Conservation (phyloP, 805 yeast species). For the Metschnikowia peoriensis region DNA sequence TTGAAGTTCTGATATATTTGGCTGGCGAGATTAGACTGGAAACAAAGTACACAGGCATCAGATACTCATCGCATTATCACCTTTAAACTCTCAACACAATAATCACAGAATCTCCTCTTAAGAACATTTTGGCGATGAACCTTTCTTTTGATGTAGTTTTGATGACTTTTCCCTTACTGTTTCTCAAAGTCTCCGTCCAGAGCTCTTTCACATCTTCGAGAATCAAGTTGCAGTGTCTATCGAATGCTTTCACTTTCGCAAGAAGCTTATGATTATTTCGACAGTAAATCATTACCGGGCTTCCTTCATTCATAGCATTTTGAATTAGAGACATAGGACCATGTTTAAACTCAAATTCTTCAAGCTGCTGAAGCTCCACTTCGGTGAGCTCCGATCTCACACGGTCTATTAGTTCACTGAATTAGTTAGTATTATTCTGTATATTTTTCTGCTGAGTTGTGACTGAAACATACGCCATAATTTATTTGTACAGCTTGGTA, state of each 20-base stretch:
- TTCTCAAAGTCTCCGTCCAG: conserved; percentile 65
- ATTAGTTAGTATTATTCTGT: conserved; percentile 25
- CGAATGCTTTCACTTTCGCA: conserved; percentile 91
- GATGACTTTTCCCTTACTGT: conserved; percentile 67
- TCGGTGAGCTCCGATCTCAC: conserved; percentile 80
- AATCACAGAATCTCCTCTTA: conserved; percentile 94
- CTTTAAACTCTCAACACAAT: conserved; percentile 57
- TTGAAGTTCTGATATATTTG: too few species aligned
- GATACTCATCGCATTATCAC: neutral
- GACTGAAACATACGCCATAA: conserved; percentile 20
- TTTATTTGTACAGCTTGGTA: neutral
- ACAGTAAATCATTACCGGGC: conserved; percentile 82
- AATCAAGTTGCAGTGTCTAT: conserved; percentile 92
- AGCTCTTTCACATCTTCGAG: conserved; percentile 88
- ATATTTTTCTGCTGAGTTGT: neutral
- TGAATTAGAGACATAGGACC: conserved; percentile 93
- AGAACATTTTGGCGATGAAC: conserved; percentile 83
- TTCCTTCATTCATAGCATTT: conserved; percentile 69
- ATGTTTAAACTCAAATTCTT: conserved; percentile 82
- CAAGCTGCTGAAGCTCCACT: conserved; percentile 74
- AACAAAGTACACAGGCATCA: neutral
- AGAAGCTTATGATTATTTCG: conserved; percentile 91
- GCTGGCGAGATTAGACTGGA: too few species aligned
- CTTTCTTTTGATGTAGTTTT: conserved; percentile 63
- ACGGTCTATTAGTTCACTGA: conserved; percentile 64